Percentiles rank a stretch among this genome's conserved stretches.
phyloP scores from a whole-genome alignment of 352 stramenopile species.

The Pythium plurisporium region DNA sequence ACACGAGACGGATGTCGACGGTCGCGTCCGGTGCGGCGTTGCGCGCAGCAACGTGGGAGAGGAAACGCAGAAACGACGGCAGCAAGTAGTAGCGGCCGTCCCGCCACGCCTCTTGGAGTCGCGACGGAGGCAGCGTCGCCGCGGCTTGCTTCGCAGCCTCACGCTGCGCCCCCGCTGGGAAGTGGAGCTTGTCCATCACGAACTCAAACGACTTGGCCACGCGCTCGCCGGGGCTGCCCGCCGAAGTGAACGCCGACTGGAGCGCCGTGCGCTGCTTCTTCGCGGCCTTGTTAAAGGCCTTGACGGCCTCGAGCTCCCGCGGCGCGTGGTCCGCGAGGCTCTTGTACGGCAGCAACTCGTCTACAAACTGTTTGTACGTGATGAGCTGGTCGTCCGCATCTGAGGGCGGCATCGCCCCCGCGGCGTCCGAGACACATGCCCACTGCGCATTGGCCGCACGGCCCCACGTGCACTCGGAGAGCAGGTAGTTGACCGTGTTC shows the following conservation, averaged over 20 bases:
- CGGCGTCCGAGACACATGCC: slow-evolving; percentile 55
- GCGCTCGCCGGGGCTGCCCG: slow-evolving; percentile 33
- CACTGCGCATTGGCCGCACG: slow-evolving; percentile 35
- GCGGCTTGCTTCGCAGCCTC: slow-evolving; percentile 47
- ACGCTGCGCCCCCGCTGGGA: slow-evolving; percentile 40
- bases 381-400: slow-evolving; percentile 24
- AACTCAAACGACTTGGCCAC: slow-evolving; percentile 53
- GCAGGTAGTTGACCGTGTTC: slow-evolving; percentile 84
- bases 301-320: slow-evolving; percentile 47
- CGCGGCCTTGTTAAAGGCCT: slow-evolving; percentile 66
- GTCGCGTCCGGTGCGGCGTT: slow-evolving; percentile 11
- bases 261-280: slow-evolving; percentile 78
- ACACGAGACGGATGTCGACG: slow-evolving; percentile 56
- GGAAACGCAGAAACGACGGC: slow-evolving; percentile 73
- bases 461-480: slow-evolving; percentile 79
- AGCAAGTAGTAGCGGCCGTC: slow-evolving; percentile 79
- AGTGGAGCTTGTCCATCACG: slow-evolving; percentile 76
- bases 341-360: slow-evolving; percentile 64
- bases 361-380: slow-evolving; percentile 85
- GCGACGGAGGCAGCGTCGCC: slow-evolving; percentile 34
- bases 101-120: slow-evolving; percentile 62
- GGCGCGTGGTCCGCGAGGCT: slow-evolving; percentile 27
- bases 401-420: slow-evolving; percentile 39
- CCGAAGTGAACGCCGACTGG: slow-evolving; percentile 70
- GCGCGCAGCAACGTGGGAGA: slow-evolving; percentile 41